These are phyloP conservation scores for Paxillus ammoniavirescens DNA, from an alignment of 768 basidiomycete genomes.

Conservation along the genomic window DNA sequence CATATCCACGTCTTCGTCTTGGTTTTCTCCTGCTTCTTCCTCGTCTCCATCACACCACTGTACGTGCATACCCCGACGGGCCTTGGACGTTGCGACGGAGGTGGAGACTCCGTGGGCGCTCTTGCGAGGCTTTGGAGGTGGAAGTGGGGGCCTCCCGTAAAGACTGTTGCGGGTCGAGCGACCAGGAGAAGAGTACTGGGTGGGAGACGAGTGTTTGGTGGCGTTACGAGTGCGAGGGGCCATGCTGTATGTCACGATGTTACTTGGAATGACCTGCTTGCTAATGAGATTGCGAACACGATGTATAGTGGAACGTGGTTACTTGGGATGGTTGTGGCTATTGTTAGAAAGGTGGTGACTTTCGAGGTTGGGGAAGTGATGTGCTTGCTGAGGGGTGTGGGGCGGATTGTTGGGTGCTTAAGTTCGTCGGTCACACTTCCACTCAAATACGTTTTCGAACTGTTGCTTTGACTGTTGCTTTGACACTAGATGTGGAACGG, in stretches of 20 bases:
- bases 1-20: constrained; percentile 7
- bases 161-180: constrained; percentile 24
- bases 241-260: constrained; percentile 12
- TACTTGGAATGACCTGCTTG: neutral
- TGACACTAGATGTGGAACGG: constrained; percentile 8
- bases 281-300: neutral
- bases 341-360: neutral
- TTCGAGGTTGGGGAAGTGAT: neutral
- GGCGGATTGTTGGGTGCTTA: neutral
- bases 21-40: neutral
- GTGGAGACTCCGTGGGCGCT: neutral
- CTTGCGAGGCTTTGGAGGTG: constrained; percentile 8
- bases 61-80: too few relatives aligned
- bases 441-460: constrained; percentile 23
- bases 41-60: neutral
- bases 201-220: constrained; percentile 9
- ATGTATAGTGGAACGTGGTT: neutral
- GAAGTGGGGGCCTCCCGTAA: constrained; percentile 12
- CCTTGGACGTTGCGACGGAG: too few relatives aligned
- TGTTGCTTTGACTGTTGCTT: constrained; percentile 17
- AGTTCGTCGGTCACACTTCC: neutral
- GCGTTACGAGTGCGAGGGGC: constrained; percentile 25
- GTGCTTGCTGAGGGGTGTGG: neutral
- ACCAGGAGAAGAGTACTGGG: constrained; percentile 12
- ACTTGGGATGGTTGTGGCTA: neutral